Conservation (phyloP, 352 stramenopile species). For the Thraustochytrium aureum region DNA sequence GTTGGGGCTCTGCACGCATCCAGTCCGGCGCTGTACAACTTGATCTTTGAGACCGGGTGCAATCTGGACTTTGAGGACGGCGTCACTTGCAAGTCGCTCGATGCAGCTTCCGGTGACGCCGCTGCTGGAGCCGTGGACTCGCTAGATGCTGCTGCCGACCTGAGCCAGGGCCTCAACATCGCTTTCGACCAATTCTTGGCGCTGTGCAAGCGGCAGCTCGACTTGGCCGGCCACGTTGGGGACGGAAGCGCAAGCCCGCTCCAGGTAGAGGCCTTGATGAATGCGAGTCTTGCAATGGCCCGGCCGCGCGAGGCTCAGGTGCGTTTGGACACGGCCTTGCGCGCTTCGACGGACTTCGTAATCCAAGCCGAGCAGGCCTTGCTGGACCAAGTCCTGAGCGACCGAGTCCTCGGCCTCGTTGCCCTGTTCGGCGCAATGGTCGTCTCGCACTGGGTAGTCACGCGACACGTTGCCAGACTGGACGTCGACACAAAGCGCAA, state of each 20-base stretch:
- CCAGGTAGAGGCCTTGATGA: background rate
- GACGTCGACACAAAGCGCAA: conserved; percentile 40
- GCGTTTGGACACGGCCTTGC: background rate
- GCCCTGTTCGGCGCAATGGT: background rate
- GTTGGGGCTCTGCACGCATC: background rate
- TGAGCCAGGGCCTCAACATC: conserved; percentile 10
- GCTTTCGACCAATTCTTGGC: background rate
- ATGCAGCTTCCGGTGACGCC: too few relatives aligned
- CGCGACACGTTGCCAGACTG: background rate
- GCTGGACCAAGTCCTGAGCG: background rate
- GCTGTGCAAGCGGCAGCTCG: background rate
- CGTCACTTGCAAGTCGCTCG: too few relatives aligned
- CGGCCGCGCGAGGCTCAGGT: background rate
- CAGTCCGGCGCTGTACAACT: background rate
- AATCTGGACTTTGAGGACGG: background rate
- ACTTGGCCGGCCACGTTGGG: background rate
- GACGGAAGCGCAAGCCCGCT: background rate
- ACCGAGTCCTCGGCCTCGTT: background rate
- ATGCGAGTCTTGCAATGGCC: background rate
- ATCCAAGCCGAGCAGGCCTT: background rate
- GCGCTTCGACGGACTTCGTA: background rate
- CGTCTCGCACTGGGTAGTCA: conserved; percentile 9
- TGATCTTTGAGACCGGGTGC: conserved; percentile 25
- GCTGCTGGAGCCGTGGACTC: too few relatives aligned
- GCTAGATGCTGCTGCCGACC: background rate